These are phyloP conservation scores for Sphagnum contortum DNA, from an alignment of 225 moss, liverwort and hornwort genomes.

Conservation along the genomic window DNA sequence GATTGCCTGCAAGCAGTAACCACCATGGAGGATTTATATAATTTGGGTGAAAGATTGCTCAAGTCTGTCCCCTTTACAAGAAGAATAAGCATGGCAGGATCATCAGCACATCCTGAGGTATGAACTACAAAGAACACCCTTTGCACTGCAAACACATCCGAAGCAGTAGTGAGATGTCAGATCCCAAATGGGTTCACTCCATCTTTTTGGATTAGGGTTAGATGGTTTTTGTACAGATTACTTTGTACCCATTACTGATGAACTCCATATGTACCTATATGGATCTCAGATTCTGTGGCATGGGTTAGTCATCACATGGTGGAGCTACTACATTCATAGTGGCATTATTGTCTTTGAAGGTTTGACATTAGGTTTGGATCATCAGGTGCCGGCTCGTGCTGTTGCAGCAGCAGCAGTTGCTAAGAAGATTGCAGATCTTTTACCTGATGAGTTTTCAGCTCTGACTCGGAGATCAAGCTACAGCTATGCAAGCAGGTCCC, in stretches of 20 bases:
- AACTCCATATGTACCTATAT: too few relatives aligned
- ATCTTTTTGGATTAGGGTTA: too few relatives aligned
- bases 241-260: too few relatives aligned
- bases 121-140: constrained; percentile 7
- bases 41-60: constrained; percentile 83
- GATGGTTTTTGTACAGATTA: too few relatives aligned
- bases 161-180: too few relatives aligned
- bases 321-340: background rate
- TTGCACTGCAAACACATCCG: background rate
- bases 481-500: constrained; percentile 26
- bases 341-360: too few relatives aligned
- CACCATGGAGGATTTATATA: constrained; percentile 52
- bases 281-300: too few relatives aligned
- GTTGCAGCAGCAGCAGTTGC: constrained; percentile 78
- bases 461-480: constrained; percentile 29
- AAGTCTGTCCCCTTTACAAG: constrained; percentile 69
- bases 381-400: constrained; percentile 82
- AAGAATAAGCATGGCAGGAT: constrained; percentile 39
- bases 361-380: background rate
- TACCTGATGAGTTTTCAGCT: constrained; percentile 60
- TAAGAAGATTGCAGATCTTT: constrained; percentile 63
- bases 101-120: constrained; percentile 91
- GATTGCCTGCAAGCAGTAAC: background rate
- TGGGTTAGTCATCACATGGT: too few relatives aligned
- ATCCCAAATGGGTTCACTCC: too few relatives aligned